phyloP scores from a whole-genome alignment of 305 asterid species.

The Rubia occidens region DNA sequence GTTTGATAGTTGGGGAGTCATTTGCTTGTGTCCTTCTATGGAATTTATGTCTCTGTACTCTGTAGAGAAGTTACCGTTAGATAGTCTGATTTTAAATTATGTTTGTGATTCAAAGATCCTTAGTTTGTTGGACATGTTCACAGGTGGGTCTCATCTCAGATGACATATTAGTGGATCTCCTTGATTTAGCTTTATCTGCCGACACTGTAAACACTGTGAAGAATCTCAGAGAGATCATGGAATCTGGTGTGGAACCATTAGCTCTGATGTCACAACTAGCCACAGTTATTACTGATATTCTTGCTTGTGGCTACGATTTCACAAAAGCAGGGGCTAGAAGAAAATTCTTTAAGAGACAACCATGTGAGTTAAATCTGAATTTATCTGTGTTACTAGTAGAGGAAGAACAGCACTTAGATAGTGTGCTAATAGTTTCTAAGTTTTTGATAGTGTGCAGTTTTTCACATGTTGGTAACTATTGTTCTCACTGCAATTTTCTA shows the following conservation, averaged over 20 bases:
- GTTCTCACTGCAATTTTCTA: not conserved
- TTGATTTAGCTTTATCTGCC: slow-evolving; percentile 93
- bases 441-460: not conserved
- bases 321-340: slow-evolving; percentile 55
- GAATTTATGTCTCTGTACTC: not conserved
- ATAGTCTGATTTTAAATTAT: not conserved
- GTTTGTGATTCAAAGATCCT: not conserved
- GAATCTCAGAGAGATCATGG: slow-evolving; percentile 86
- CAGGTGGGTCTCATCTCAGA: slow-evolving; percentile 96
- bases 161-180: slow-evolving; percentile 86
- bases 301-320: slow-evolving; percentile 85
- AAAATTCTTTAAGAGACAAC: slow-evolving; percentile 66
- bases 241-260: slow-evolving; percentile 93
- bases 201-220: slow-evolving; percentile 94
- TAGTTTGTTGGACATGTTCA: slow-evolving; percentile 12
- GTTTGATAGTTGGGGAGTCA: not conserved
- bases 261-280: slow-evolving; percentile 99
- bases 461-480: not conserved
- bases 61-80: not conserved
- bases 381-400: slow-evolving; percentile 2
- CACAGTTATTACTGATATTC: slow-evolving; percentile 87
- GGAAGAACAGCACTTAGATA: not conserved
- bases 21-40: not conserved
- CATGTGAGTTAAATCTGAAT: slow-evolving; percentile 43
- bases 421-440: not conserved